Evolutionary conservation across 129 eudicot species (phyloP).

Genomic region (Flaveria robusta): DNA sequence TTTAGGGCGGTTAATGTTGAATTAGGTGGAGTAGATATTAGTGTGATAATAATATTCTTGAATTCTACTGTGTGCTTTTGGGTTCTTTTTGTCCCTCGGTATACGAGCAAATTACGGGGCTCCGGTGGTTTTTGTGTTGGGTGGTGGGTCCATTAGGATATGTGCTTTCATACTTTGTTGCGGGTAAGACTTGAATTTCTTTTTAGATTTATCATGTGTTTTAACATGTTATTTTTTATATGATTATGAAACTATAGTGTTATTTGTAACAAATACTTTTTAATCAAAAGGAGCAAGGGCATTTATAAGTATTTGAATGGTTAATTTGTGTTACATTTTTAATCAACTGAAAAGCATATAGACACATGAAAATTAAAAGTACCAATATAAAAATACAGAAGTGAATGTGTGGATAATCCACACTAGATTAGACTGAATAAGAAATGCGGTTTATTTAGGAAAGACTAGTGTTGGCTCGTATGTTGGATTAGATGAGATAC

Average conservation of each 20-base stretch:
- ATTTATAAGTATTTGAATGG: no score
- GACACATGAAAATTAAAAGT: no score
- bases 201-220: not conserved
- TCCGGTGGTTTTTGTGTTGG: slow-evolving; percentile 31
- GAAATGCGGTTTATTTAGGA: no score
- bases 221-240: slow-evolving; percentile 67
- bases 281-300: no score
- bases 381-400: no score
- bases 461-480: no score
- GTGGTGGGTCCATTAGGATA: not conserved
- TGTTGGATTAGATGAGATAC: no score
- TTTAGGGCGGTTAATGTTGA: slow-evolving; percentile 30
- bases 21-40: slow-evolving; percentile 50
- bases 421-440: no score
- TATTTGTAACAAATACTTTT: no score
- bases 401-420: no score
- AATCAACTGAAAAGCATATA: no score
- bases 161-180: slow-evolving; percentile 1
- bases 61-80: slow-evolving; percentile 3
- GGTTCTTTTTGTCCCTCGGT: slow-evolving; percentile 19
- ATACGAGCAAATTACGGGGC: slow-evolving; percentile 33
- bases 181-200: not conserved
- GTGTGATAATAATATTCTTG: slow-evolving; percentile 13
- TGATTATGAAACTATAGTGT: slow-evolving; percentile 38
- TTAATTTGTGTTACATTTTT: no score